Percentiles rank a stretch among this genome's conserved stretches.
These are phyloP conservation scores for Metschnikowia peoriensis DNA, from an alignment of 805 yeast genomes.

Conservation along the genomic window DNA sequence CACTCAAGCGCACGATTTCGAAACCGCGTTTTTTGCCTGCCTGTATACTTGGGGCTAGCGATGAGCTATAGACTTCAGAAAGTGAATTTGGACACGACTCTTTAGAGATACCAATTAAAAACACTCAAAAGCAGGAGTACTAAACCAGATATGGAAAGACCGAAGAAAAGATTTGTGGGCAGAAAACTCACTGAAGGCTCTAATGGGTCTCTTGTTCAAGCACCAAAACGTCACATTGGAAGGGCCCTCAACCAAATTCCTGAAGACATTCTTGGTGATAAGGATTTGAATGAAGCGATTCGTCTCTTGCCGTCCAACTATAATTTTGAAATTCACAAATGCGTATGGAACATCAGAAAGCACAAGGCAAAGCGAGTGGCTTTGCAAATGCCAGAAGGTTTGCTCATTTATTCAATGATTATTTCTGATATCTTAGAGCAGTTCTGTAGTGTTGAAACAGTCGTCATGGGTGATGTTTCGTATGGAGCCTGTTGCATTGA, in stretches of 20 bases:
- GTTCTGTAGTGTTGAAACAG: constrained; percentile 80
- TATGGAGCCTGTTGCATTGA: constrained; percentile 99
- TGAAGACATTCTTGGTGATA: constrained; percentile 73
- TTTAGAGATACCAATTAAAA: background rate
- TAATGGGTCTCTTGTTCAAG: constrained; percentile 10
- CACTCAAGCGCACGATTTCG: background rate
- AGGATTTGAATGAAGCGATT: constrained; percentile 81
- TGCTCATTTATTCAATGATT: constrained; percentile 81
- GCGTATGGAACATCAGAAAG: constrained; percentile 88
- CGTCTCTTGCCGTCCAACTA: constrained; percentile 83
- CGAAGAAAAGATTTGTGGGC: constrained; percentile 64
- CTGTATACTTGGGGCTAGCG: constrained; percentile 1
- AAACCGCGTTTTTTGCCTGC: background rate
- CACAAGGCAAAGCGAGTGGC: constrained; percentile 79
- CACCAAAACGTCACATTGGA: constrained; percentile 36
- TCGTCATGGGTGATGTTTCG: constrained; percentile 98
- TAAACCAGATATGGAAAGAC: constrained; percentile 17
- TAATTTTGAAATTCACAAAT: constrained; percentile 93
- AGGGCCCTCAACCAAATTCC: constrained; percentile 86
- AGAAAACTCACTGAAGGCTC: constrained; percentile 9
- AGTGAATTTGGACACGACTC: no score
- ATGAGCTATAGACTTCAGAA: background rate
- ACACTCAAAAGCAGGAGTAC: background rate
- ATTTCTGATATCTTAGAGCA: constrained; percentile 92
- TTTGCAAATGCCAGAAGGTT: constrained; percentile 96